Evolutionary conservation across 305 asterid genomes (phyloP).

Genomic region (Fraxinus dipetala): DNA sequence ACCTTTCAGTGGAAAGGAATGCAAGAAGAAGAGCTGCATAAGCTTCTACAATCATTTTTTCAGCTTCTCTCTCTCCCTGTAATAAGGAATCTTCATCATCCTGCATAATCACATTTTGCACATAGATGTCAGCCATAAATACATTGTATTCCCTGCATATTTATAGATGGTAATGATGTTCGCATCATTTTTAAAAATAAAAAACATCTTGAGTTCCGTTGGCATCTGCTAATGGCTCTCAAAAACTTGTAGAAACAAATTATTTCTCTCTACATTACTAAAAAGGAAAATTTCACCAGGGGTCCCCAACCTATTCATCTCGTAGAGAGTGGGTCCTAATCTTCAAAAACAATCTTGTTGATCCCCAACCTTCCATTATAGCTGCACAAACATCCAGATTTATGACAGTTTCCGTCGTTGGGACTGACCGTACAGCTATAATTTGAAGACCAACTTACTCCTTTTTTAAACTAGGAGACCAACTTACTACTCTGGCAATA

Average conservation of each 20-base stretch:
- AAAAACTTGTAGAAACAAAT: background rate
- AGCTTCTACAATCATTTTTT: conserved; percentile 94
- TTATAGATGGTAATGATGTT: background rate
- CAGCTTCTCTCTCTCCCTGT: conserved; percentile 93
- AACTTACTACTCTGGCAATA: background rate
- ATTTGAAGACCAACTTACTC: background rate
- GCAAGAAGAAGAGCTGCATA: conserved; percentile 97
- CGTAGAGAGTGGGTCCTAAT: too few species aligned
- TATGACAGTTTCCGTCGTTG: background rate
- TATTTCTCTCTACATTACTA: background rate
- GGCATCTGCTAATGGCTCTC: background rate
- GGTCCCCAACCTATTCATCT: background rate
- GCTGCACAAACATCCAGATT: background rate
- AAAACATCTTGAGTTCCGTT: background rate
- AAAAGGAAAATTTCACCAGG: background rate
- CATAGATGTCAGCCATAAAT: background rate
- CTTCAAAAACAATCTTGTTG: too few species aligned
- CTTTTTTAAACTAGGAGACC: background rate
- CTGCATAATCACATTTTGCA: conserved; percentile 31
- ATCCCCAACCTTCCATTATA: background rate
- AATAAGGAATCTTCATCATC: conserved; percentile 79
- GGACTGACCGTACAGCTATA: background rate
- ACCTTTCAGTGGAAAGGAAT: conserved; percentile 92
- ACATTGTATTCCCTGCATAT: background rate
- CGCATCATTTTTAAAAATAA: background rate